Percentiles rank a stretch among this genome's conserved stretches.
Conservation (phyloP, 441 rosid species). For the Hypseocharis bilobata region DNA sequence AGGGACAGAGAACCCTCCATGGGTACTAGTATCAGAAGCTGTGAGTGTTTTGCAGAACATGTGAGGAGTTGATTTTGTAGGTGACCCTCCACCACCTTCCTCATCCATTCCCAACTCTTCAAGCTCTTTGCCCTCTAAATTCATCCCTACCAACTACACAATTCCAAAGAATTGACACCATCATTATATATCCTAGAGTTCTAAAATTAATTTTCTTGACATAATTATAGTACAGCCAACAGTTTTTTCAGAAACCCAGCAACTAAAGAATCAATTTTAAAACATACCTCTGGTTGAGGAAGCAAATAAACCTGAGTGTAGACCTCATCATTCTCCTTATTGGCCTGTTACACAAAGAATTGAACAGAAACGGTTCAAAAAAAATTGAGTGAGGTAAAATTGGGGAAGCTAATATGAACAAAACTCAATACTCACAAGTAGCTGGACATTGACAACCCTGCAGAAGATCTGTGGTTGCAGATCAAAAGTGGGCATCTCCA, state of each 20-base stretch:
- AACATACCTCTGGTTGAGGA: slow-evolving; percentile 76
- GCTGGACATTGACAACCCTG: slow-evolving; percentile 58
- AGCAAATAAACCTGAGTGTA: slow-evolving; percentile 68
- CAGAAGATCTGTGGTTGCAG: slow-evolving; percentile 61
- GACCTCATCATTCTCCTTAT: slow-evolving; percentile 90
- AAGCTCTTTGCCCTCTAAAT: slow-evolving; percentile 42
- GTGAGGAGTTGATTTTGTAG: slow-evolving; percentile 60
- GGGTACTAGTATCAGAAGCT: slow-evolving; percentile 94
- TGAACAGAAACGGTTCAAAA: slow-evolving; percentile 11
- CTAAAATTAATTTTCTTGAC: neutral
- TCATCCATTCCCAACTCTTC: slow-evolving; percentile 42
- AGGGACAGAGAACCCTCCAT: slow-evolving; percentile 89
- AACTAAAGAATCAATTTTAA: too few species aligned
- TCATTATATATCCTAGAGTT: slow-evolving; percentile 3
- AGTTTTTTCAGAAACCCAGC: too few species aligned
- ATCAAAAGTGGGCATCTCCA: slow-evolving; percentile 52
- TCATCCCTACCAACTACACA: slow-evolving; percentile 43
- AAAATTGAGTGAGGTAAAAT: slow-evolving; percentile 10
- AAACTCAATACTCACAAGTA: slow-evolving; percentile 47
- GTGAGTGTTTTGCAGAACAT: slow-evolving; percentile 89
- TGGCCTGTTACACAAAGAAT: slow-evolving; percentile 42
- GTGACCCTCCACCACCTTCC: slow-evolving; percentile 45
- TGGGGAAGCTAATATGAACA: neutral
- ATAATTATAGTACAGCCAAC: neutral
- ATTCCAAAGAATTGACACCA: slow-evolving; percentile 22